A percentile compares a stretch with the other conserved stretches of the same genome.
phyloP scores from a whole-genome alignment of 1,284 basidiomycete genomes.

The Veloboletus limbatus region DNA sequence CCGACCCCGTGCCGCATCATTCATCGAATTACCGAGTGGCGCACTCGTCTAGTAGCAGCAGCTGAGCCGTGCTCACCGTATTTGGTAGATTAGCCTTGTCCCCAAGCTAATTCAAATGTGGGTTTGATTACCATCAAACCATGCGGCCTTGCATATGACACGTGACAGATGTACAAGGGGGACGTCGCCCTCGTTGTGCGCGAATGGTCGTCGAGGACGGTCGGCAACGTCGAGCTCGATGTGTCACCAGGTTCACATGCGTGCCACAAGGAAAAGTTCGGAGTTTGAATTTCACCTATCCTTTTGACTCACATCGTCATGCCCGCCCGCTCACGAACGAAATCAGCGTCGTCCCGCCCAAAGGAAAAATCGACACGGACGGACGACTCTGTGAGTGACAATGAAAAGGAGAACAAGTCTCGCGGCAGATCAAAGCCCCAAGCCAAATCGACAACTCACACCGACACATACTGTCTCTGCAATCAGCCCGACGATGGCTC shows the following conservation, averaged over 20 bases:
- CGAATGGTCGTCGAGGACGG: background rate
- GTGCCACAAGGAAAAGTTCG: conserved; percentile 30
- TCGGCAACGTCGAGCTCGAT: conserved; percentile 7
- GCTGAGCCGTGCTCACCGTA: conserved; percentile 11
- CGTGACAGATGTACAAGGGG: conserved; percentile 7
- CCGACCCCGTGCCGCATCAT: too few species aligned
- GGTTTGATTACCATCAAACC: conserved; percentile 6
- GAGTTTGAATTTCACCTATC: conserved; percentile 34
- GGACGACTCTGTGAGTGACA: conserved; percentile 26
- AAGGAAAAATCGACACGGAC: conserved; percentile 19
- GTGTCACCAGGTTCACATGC: conserved; percentile 33
- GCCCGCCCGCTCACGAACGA: conserved; percentile 46
- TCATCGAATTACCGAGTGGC: too few species aligned
- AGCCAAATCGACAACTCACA: conserved; percentile 10
- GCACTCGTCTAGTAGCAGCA: conserved; percentile 4
- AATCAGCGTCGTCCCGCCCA: conserved; percentile 18
- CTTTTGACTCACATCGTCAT: conserved; percentile 36
- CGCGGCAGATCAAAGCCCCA: conserved; percentile 25
- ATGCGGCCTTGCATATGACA: conserved; percentile 13
- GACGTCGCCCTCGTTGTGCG: background rate
- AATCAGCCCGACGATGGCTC: conserved; percentile 67
- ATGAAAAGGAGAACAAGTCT: conserved; percentile 32
- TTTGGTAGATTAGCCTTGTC: conserved; percentile 14
- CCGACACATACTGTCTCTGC: conserved; percentile 53
- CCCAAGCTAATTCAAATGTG: conserved; percentile 16